Percentiles rank a stretch among this genome's conserved stretches.
phyloP scores from a whole-genome alignment of 1,139 yeast species.

The Starmera stellimalicola region DNA sequence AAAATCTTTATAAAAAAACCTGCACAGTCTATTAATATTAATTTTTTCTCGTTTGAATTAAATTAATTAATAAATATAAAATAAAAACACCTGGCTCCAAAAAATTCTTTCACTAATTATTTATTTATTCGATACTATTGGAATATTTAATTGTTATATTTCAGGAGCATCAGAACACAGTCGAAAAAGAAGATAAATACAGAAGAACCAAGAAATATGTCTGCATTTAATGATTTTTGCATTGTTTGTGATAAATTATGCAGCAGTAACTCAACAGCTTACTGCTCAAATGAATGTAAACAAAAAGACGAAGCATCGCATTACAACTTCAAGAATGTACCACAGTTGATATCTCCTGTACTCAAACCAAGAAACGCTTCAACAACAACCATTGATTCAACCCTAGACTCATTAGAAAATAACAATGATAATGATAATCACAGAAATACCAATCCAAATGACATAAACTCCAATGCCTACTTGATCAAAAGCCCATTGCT shows the following conservation, averaged over 20 bases:
- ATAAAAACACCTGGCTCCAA: too few species aligned
- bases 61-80: too few species aligned
- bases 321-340: slow-evolving; percentile 16
- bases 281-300: slow-evolving; percentile 55
- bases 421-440: slow-evolving; percentile 11
- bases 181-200: too few species aligned
- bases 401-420: slow-evolving; percentile 5
- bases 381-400: slow-evolving; percentile 8
- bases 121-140: too few species aligned
- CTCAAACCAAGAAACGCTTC: slow-evolving; percentile 19
- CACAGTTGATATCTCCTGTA: slow-evolving; percentile 20
- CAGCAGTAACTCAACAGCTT: slow-evolving; percentile 23
- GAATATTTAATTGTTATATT: too few species aligned
- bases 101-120: too few species aligned
- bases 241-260: slow-evolving; percentile 57
- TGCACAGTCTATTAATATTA: too few species aligned
- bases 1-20: too few species aligned
- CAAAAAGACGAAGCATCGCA: slow-evolving; percentile 29
- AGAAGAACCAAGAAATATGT: slow-evolving; percentile 26
- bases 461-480: slow-evolving; percentile 13
- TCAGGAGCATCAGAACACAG: too few species aligned
- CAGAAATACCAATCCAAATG: slow-evolving; percentile 6
- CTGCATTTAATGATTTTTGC: slow-evolving; percentile 61
- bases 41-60: too few species aligned
- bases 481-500: slow-evolving; percentile 19